Base-by-base conservation (phyloP, 345 rosid genomes). In the Turnera subulata region DNA sequence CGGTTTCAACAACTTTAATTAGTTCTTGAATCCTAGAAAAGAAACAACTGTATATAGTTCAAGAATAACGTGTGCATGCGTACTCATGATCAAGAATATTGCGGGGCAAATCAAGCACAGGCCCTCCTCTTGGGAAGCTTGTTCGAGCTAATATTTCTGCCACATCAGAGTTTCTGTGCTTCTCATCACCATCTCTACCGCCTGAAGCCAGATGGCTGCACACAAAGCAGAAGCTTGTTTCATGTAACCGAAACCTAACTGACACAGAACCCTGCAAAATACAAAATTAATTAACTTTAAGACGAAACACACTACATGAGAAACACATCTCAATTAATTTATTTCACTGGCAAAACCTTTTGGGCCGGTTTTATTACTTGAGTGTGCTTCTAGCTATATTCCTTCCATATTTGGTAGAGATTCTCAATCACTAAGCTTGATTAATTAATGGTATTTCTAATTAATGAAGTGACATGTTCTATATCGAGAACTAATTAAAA, bases 121-220 rank as follows among this genome's bases (percentile, higher is more conserved):
- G 63, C 62, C 84, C 89, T n/a, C n/a, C n/a, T 63, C 60, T 56
- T 20, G 89, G 85, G 63, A 89, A 89, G 58, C 53, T 74, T 33
- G 96, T 84, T 45, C 96, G 73, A 8, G 82, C 55, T 18, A 85
- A 59, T 16, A 89, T 89, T 61, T 89, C 91, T 0, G 62, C 61
- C 42, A 76, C 82, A 35, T 89, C 76, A 17, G 87, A 74, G 62
- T 85, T 89, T 71, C 96, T 77, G 16, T 64, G 73, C 48, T 74
- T 76, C 49, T 72, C 94, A 54, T 89, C 96, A 6, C 93, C 83
- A 62, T 85, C 85, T 37, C 76, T 79, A 8, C 87, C 94, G 26
- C 96, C 96, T 0, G 96, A 89, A 51, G 96, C 96, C 58, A 89
- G 76, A 66, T 89, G 96, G 62, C 75, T 52, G 56, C 91, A 85